A percentile compares a stretch with the other conserved stretches of the same genome.
phyloP scores from a whole-genome alignment of 495 filamentous ascomycete genomes.

The Hypomontagnella monticulosa region DNA sequence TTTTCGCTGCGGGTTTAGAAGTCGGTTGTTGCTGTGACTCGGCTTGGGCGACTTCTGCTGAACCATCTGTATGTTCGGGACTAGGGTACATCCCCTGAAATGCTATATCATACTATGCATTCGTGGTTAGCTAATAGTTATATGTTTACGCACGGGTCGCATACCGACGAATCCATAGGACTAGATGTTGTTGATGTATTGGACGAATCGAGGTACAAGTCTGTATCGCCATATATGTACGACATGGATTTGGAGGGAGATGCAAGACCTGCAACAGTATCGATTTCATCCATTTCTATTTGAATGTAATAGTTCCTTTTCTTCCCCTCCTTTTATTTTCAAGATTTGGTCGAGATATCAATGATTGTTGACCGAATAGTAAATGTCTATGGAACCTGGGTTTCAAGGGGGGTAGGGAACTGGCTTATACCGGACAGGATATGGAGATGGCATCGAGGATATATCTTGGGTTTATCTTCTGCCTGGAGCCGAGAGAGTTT shows the following conservation, averaged over 20 bases:
- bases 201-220: slow-evolving; percentile 51
- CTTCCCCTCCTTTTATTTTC: neutral
- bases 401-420: neutral
- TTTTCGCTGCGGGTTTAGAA: slow-evolving; percentile 53
- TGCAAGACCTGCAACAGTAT: slow-evolving; percentile 43
- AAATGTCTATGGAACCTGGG: neutral
- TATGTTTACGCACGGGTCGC: slow-evolving; percentile 14
- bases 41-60: slow-evolving; percentile 46
- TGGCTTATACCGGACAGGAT: slow-evolving; percentile 12
- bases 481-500: slow-evolving; percentile 21
- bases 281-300: slow-evolving; percentile 48
- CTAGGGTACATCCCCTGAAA: slow-evolving; percentile 50
- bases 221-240: slow-evolving; percentile 51
- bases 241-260: slow-evolving; percentile 49
- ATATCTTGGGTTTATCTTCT: slow-evolving; percentile 29
- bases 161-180: slow-evolving; percentile 52
- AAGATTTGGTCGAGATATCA: neutral
- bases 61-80: slow-evolving; percentile 47
- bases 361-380: neutral
- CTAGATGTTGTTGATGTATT: slow-evolving; percentile 53
- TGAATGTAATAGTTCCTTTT: neutral
- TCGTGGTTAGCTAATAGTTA: slow-evolving; percentile 22
- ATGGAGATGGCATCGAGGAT: slow-evolving; percentile 28
- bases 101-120: slow-evolving; percentile 49
- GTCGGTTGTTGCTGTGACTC: slow-evolving; percentile 49